phyloP scores from a whole-genome alignment of 2,329 filamentous ascomycete genomes.

The Whalleya microplaca region DNA sequence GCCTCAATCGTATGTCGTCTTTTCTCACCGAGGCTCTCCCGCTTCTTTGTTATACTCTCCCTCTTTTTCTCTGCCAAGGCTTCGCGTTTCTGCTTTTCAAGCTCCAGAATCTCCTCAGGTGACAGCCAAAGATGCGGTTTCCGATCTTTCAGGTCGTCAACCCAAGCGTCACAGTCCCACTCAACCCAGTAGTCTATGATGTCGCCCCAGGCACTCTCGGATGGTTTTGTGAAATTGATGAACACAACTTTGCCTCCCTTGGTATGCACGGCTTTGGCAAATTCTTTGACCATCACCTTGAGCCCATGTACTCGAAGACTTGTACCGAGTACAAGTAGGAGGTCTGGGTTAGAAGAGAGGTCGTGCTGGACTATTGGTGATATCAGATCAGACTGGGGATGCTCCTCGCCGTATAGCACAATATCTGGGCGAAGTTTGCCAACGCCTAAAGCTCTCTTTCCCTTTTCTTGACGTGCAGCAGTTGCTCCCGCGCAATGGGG shows the following conservation, averaged over 20 bases:
- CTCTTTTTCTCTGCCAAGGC: constrained; percentile 35
- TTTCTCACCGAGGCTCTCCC: constrained; percentile 27
- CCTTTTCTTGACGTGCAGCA: constrained; percentile 63
- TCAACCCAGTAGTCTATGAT: constrained; percentile 75
- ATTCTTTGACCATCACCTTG: constrained; percentile 71
- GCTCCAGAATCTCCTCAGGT: constrained; percentile 44
- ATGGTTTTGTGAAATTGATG: constrained; percentile 73
- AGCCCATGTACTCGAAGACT: constrained; percentile 72
- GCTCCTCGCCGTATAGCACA: constrained; percentile 74
- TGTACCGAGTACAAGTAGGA: constrained; percentile 72
- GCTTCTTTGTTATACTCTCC: constrained; percentile 29
- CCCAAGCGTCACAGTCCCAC: constrained; percentile 78
- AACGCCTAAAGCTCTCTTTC: constrained; percentile 68
- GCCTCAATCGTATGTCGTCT: constrained; percentile 23
- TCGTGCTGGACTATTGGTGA: constrained; percentile 71
- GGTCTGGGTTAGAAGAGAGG: constrained; percentile 64
- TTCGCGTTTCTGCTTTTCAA: constrained; percentile 46
- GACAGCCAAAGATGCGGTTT: constrained; percentile 64
- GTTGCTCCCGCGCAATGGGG: constrained; percentile 67
- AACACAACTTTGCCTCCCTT: constrained; percentile 72
- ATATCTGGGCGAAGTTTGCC: constrained; percentile 73
- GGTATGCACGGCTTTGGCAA: constrained; percentile 71
- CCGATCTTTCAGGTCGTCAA: constrained; percentile 62
- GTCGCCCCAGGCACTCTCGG: constrained; percentile 73
- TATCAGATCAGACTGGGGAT: constrained; percentile 70